Conservation (phyloP, 2,329 filamentous ascomycete genomes). For the Hypoxylon sp. region DNA sequence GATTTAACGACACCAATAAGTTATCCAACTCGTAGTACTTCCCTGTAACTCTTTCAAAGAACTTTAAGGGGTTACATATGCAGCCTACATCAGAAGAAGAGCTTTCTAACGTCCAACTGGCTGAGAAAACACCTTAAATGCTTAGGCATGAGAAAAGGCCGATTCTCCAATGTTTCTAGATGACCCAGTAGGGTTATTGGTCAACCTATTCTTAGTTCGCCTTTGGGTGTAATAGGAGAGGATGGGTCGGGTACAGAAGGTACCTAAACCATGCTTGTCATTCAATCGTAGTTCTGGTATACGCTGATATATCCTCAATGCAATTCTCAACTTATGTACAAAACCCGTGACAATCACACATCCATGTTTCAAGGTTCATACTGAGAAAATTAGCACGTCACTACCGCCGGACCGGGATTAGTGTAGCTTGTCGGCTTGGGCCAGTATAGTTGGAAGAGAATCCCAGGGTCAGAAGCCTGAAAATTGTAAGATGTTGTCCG, state of each 20-base stretch:
- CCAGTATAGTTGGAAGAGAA: conserved; percentile 50
- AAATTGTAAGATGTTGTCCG: conserved; percentile 3
- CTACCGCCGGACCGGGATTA: conserved; percentile 47
- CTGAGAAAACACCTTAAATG: not conserved
- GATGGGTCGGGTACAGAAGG: not conserved
- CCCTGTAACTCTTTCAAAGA: not conserved
- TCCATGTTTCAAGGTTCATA: not conserved
- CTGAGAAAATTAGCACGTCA: conserved; percentile 23
- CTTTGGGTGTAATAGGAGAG: no score
- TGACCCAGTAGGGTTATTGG: no score
- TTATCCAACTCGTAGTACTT: not conserved
- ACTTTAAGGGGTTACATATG: not conserved
- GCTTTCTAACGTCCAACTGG: not conserved
- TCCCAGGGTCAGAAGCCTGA: conserved; percentile 50
- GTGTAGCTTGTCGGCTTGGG: conserved; percentile 51
- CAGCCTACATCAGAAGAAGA: not conserved
- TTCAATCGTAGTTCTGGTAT: not conserved
- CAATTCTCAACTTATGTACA: not conserved
- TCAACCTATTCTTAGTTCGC: no score
- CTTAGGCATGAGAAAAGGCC: not conserved
- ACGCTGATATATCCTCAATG: not conserved
- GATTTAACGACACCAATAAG: not conserved
- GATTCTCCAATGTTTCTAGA: not conserved
- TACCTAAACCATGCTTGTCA: not conserved
- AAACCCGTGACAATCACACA: not conserved